These are phyloP conservation scores for Rhynchosporium secalis DNA, from an alignment of 2,329 filamentous ascomycete species.

Conservation along the genomic window DNA sequence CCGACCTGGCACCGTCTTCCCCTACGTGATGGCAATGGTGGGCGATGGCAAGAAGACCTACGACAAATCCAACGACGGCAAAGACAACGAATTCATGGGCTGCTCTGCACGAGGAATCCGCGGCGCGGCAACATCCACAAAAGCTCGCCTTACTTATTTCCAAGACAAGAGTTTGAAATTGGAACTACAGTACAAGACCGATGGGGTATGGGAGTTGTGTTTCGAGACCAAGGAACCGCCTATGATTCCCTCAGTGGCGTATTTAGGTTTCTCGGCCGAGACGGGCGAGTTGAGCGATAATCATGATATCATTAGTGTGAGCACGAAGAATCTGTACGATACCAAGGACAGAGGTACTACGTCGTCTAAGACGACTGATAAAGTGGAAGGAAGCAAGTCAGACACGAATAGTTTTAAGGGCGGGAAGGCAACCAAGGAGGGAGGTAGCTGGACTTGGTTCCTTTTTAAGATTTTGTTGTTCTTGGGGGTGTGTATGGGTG, in stretches of 20 bases:
- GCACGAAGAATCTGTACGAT: conserved; percentile 85
- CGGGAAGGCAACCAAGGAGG: conserved; percentile 28
- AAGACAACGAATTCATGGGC: conserved; percentile 86
- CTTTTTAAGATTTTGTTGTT: conserved; percentile 83
- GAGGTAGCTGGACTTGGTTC: conserved; percentile 66
- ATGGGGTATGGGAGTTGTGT: conserved; percentile 85
- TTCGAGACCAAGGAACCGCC: conserved; percentile 73
- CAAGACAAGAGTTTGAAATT: conserved; percentile 89
- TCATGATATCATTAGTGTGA: conserved; percentile 90
- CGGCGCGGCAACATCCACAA: conserved; percentile 75
- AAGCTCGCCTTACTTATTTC: conserved; percentile 90
- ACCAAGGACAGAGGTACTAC: conserved; percentile 46
- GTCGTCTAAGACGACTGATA: conserved; percentile 61
- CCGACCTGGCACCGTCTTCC: conserved; percentile 90
- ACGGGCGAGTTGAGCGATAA: conserved; percentile 97
- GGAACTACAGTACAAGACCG: conserved; percentile 90
- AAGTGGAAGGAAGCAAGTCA: not conserved
- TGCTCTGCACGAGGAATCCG: conserved; percentile 93
- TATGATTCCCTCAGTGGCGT: conserved; percentile 75
- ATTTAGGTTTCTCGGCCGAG: conserved; percentile 80
- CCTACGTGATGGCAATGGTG: conserved; percentile 97
- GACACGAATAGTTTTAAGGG: conserved; percentile 28
- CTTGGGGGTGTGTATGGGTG: conserved; percentile 66
- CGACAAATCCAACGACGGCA: conserved; percentile 93
- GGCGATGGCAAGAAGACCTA: conserved; percentile 88